Percentiles rank a stretch among this genome's conserved stretches.
phyloP scores from a whole-genome alignment of 75 land plant genomes.

The Cupressus sempervirens region DNA sequence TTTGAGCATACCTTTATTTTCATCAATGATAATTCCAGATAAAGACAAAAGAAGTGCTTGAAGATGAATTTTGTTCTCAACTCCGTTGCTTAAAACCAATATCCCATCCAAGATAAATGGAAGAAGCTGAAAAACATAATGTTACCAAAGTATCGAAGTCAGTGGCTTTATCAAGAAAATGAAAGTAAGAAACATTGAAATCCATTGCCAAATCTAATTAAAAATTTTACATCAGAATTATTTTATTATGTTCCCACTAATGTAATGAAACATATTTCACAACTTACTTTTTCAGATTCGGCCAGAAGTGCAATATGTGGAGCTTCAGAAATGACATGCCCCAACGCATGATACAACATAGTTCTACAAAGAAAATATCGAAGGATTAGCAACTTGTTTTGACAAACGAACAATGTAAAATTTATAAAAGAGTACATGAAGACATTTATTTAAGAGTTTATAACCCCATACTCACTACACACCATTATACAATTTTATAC shows the following conservation, averaged over 20 bases:
- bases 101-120: slow-evolving; percentile 56
- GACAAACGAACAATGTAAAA: background rate
- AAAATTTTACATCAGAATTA: background rate
- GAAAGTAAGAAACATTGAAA: background rate
- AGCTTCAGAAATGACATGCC: slow-evolving; percentile 52
- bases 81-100: slow-evolving; percentile 39
- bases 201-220: background rate
- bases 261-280: background rate
- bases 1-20: slow-evolving; percentile 30
- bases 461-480: background rate
- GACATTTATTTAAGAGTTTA: background rate
- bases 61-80: slow-evolving; percentile 38
- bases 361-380: slow-evolving; percentile 30
- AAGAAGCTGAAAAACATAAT: slow-evolving; percentile 45
- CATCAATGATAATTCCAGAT: slow-evolving; percentile 69
- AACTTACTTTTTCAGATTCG: slow-evolving; percentile 67
- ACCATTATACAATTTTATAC: background rate
- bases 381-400: slow-evolving; percentile 4
- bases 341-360: slow-evolving; percentile 62
- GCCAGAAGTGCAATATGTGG: slow-evolving; percentile 57
- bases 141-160: background rate
- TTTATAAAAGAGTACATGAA: too few relatives aligned
- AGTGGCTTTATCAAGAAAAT: background rate
- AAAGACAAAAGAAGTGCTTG: slow-evolving; percentile 62
- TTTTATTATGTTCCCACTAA: background rate